Conservation (phyloP, 108 stramenopile species). For the Aurantiochytrium sp. region DNA sequence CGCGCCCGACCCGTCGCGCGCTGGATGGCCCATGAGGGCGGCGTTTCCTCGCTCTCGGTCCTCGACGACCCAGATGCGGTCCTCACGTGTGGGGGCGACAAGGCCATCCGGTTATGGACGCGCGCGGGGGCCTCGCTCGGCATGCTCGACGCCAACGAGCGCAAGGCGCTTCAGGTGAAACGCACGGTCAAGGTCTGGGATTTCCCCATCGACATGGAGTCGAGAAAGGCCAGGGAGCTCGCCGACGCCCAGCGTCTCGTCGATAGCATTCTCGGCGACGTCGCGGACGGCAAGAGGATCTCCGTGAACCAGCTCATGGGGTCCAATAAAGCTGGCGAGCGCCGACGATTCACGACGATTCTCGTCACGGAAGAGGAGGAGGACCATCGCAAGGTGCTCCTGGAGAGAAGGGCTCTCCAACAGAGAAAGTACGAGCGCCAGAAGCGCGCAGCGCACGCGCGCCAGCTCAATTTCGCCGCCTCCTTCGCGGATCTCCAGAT, state of each 20-base stretch:
- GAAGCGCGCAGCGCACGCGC: not conserved
- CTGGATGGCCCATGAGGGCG: not conserved
- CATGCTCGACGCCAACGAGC: slow-evolving; percentile 3
- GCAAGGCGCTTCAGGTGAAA: not conserved
- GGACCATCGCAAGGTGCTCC: not conserved
- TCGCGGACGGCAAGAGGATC: not conserved
- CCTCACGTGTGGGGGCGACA: not conserved
- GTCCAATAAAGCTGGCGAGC: not conserved
- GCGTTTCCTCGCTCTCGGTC: not conserved
- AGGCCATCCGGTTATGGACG: not conserved
- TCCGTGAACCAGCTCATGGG: too few relatives aligned
- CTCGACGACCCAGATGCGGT: not conserved
- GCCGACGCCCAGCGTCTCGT: not conserved
- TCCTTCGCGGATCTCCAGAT: not conserved
- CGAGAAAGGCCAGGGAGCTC: not conserved
- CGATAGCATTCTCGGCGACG: not conserved
- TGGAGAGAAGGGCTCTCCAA: not conserved
- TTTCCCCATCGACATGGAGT: slow-evolving; percentile 18
- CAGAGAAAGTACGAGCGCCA: not conserved
- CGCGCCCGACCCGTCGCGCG: not conserved
- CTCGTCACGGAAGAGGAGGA: not conserved
- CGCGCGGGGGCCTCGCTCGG: not conserved
- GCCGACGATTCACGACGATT: not conserved
- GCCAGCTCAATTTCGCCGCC: not conserved
- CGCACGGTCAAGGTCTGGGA: not conserved